Conservation (phyloP, 768 basidiomycete genomes). For the Gelatoporia subvermispora region DNA sequence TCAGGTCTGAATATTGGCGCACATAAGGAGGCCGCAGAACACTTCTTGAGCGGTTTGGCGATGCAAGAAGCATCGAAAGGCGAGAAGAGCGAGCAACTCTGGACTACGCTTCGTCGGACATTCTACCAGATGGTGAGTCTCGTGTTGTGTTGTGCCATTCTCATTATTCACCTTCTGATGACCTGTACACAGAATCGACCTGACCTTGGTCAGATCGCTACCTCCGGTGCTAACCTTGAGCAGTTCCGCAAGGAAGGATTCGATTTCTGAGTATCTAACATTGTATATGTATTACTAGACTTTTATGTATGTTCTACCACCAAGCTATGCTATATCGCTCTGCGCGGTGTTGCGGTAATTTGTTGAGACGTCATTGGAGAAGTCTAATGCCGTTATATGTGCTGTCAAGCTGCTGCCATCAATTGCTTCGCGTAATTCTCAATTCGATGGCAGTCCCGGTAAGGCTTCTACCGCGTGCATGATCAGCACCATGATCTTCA, state of each 20-base stretch:
- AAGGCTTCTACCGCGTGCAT: too few species aligned
- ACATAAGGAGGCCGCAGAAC: slow-evolving; percentile 92
- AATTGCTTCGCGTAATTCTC: too few species aligned
- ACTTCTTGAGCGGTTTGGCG: slow-evolving; percentile 81
- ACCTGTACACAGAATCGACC: slow-evolving; percentile 52
- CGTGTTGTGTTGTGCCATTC: neutral
- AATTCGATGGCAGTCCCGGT: too few species aligned
- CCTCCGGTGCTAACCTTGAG: slow-evolving; percentile 58
- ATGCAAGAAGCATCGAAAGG: slow-evolving; percentile 69
- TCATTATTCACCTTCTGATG: slow-evolving; percentile 1
- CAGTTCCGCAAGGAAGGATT: slow-evolving; percentile 81
- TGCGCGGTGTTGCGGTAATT: too few species aligned
- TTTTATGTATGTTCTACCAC: too few species aligned
- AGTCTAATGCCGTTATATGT: too few species aligned
- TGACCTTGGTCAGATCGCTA: slow-evolving; percentile 77
- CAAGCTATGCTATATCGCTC: too few species aligned
- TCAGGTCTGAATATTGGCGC: slow-evolving; percentile 94
- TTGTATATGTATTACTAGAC: slow-evolving; percentile 2
- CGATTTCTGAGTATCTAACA: slow-evolving; percentile 58
- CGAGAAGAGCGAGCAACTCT: slow-evolving; percentile 79
- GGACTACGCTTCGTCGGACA: slow-evolving; percentile 83
- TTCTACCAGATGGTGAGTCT: slow-evolving; percentile 72
- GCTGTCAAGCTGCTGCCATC: too few species aligned
- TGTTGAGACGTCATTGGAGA: too few species aligned
- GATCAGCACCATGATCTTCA: too few species aligned